phyloP scores from a whole-genome alignment of 1,284 basidiomycete genomes.

The Stereum hirsutum region DNA sequence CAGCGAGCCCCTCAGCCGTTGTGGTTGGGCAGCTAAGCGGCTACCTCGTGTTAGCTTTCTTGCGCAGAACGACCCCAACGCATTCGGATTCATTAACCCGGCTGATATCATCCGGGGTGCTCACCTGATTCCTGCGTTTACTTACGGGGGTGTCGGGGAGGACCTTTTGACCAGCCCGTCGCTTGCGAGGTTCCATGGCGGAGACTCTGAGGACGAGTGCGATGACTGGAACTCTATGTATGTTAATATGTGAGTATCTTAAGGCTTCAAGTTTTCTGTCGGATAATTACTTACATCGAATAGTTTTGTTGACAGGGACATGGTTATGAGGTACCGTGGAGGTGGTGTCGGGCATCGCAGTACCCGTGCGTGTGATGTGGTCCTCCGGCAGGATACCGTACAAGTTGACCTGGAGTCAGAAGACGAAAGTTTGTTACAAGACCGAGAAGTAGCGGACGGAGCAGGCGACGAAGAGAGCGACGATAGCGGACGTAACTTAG shows the following conservation, averaged over 20 bases:
- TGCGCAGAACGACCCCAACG: conserved; percentile 7
- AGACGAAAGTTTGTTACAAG: not conserved
- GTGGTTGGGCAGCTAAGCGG: conserved; percentile 10
- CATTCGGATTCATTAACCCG: conserved; percentile 17
- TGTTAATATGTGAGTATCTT: conserved; percentile 14
- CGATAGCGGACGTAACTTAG: too few relatives aligned
- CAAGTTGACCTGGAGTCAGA: not conserved
- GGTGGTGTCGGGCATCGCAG: conserved; percentile 16
- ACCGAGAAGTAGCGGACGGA: not conserved
- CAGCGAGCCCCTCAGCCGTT: conserved; percentile 8
- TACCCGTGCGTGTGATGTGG: not conserved
- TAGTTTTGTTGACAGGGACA: conserved; percentile 20
- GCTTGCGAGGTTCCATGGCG: not conserved
- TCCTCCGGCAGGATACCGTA: not conserved
- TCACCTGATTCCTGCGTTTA: conserved; percentile 23
- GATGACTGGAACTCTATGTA: conserved; percentile 12
- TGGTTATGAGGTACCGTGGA: conserved; percentile 18
- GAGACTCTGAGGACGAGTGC: not conserved
- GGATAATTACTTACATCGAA: not conserved
- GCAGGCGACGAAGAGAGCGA: too few relatives aligned
- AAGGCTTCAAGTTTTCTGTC: not conserved
- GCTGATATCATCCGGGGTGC: conserved; percentile 17
- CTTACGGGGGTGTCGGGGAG: conserved; percentile 12
- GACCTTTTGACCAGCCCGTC: conserved; percentile 5
- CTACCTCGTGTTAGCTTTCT: conserved; percentile 18